Percentiles rank a stretch among this genome's conserved stretches.
phyloP scores from a whole-genome alignment of 352 stramenopile genomes.

The Phytophthora melonis region DNA sequence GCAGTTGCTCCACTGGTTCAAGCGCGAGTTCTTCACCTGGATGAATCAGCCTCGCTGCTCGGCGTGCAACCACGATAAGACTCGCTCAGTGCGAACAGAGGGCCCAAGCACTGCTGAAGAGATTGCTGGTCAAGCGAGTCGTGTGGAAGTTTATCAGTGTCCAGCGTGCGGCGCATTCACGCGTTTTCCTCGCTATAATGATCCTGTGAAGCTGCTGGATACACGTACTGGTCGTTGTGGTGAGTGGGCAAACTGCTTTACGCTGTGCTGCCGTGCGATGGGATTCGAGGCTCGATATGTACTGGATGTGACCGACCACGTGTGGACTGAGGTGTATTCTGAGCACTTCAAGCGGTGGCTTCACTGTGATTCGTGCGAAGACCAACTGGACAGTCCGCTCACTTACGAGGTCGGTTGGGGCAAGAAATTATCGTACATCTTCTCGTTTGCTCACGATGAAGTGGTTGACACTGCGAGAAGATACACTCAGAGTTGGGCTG shows the following conservation, averaged over 20 bases:
- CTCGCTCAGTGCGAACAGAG: constrained; percentile 51
- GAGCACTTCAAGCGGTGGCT: constrained; percentile 87
- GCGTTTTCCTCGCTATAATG: constrained; percentile 92
- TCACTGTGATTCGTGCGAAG: constrained; percentile 95
- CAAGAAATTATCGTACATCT: constrained; percentile 94
- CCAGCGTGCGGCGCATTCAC: constrained; percentile 56
- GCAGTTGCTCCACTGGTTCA: constrained; percentile 91
- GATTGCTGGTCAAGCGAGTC: constrained; percentile 60
- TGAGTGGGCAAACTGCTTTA: constrained; percentile 96
- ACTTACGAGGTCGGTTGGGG: constrained; percentile 97
- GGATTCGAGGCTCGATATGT: constrained; percentile 94
- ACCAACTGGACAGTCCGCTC: constrained; percentile 91
- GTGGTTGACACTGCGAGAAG: constrained; percentile 91
- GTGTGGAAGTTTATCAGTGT: constrained; percentile 92
- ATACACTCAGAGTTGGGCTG: constrained; percentile 80
- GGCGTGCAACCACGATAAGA: constrained; percentile 62
- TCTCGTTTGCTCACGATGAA: constrained; percentile 90
- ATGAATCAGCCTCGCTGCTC: constrained; percentile 85
- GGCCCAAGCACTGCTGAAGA: constrained; percentile 67
- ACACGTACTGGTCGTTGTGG: constrained; percentile 90
- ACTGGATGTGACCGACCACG: constrained; percentile 95
- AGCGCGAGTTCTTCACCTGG: constrained; percentile 92
- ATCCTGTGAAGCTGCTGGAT: constrained; percentile 88
- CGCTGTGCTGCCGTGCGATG: constrained; percentile 89
- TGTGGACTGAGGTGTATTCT: constrained; percentile 95